Percentiles rank a stretch among this genome's conserved stretches.
phyloP scores from a whole-genome alignment of 164 flowering plant species.

The Santalum album region DNA sequence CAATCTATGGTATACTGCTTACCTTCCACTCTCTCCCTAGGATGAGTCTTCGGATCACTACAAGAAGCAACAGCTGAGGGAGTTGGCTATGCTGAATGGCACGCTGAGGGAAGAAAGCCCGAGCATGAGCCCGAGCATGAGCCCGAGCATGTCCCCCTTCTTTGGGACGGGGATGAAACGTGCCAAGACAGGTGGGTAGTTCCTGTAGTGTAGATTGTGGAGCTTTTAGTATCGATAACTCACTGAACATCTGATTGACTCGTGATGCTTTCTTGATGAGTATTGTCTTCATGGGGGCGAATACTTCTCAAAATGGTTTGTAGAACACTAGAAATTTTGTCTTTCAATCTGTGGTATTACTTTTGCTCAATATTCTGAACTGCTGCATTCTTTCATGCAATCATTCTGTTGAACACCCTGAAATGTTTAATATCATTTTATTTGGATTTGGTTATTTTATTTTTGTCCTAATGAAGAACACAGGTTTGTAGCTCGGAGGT shows the following conservation, averaged over 20 bases:
- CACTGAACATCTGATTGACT: background rate
- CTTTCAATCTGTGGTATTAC: no score
- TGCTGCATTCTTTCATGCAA: no score
- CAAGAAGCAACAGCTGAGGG: conserved; percentile 37
- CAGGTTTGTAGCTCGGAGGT: no score
- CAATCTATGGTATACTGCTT: background rate
- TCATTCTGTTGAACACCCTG: no score
- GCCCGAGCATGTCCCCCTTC: conserved; percentile 33
- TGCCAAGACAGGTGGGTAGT: conserved; percentile 34
- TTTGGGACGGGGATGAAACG: conserved; percentile 34
- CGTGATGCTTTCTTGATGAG: background rate
- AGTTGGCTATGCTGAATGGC: conserved; percentile 35
- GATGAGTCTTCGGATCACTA: conserved; percentile 38
- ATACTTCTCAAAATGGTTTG: background rate
- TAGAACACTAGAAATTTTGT: background rate
- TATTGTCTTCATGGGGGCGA: background rate
- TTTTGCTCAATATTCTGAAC: no score
- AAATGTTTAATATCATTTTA: no score
- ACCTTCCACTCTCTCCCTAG: conserved; percentile 9
- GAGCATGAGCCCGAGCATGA: conserved; percentile 32
- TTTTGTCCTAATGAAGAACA: no score
- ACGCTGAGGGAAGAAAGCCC: conserved; percentile 39
- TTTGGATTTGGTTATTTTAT: no score
- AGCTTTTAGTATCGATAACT: background rate
- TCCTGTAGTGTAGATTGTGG: background rate